Percentiles rank a stretch among this genome's conserved stretches.
Evolutionary conservation across 1,139 yeast genomes (phyloP).

Genomic region (Nematodospora anomalae): DNA sequence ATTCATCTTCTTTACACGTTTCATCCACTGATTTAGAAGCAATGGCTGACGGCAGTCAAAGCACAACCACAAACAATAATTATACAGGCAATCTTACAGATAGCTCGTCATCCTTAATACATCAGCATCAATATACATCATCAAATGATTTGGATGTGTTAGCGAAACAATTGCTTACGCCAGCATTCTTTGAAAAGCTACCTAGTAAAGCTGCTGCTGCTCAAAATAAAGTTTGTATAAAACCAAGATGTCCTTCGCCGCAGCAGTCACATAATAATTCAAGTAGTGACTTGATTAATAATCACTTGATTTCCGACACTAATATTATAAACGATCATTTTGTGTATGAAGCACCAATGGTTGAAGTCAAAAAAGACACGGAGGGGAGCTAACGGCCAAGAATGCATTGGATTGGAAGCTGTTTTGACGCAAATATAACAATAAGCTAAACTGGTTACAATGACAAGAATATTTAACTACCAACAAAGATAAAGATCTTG

Average conservation of each 20-base stretch:
- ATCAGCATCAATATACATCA: conserved; percentile 14
- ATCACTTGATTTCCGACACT: conserved; percentile 20
- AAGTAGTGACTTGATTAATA: conserved; percentile 24
- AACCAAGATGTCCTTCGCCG: conserved; percentile 13
- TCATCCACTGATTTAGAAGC: conserved; percentile 8
- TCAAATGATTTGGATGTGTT: conserved; percentile 30
- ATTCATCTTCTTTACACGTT: conserved; percentile 4
- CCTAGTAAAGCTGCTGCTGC: conserved; percentile 35
- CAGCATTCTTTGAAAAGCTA: conserved; percentile 39
- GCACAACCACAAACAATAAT: conserved; percentile 4
- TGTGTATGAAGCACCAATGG: conserved; percentile 24
- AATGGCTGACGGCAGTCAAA: conserved; percentile 1
- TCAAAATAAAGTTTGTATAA: conserved; percentile 13
- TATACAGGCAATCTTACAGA: conserved; percentile 2
- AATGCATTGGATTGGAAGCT: conserved; percentile 5
- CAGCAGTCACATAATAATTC: conserved; percentile 19
- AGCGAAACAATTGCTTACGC: conserved; percentile 42
- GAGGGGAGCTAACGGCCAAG: neutral
- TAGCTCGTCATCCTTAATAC: conserved; percentile 6
- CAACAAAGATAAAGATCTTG: conserved; percentile 6
- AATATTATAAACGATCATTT: conserved; percentile 39
- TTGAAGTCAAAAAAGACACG: conserved; percentile 9
- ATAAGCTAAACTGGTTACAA: conserved; percentile 5
- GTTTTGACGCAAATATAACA: conserved; percentile 9
- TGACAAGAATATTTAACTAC: conserved; percentile 5